Evolutionary conservation across 2,329 filamentous ascomycete species (phyloP).

Genomic region (Apiospora aurea): DNA sequence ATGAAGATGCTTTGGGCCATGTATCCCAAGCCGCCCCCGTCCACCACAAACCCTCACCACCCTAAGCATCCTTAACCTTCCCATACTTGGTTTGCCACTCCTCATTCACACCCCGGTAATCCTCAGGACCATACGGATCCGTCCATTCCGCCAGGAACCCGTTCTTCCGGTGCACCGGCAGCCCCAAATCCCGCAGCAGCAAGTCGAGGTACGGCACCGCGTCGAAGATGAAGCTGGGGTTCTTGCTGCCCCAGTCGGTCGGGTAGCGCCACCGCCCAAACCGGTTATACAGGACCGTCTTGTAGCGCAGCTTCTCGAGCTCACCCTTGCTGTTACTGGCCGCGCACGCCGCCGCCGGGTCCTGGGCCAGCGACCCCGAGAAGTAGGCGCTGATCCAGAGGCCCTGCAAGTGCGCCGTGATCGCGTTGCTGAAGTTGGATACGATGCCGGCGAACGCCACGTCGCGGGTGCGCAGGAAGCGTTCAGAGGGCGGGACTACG

Average conservation of each 20-base stretch:
- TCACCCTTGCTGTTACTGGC: conserved; percentile 44
- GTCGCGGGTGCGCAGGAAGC: conserved; percentile 47
- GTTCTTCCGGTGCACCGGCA: conserved; percentile 63
- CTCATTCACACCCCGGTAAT: conserved; percentile 58
- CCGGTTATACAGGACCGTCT: conserved; percentile 69
- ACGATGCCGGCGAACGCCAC: conserved; percentile 57
- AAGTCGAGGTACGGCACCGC: conserved; percentile 76
- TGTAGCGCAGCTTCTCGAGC: conserved; percentile 53
- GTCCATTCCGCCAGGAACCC: conserved; percentile 59
- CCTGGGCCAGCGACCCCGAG: conserved; percentile 47
- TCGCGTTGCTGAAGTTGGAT: conserved; percentile 51
- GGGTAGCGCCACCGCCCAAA: conserved; percentile 76
- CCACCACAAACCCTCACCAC: too few relatives aligned
- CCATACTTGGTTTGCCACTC: conserved; percentile 52
- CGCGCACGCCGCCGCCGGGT: conserved; percentile 24
- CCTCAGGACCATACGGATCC: conserved; percentile 63
- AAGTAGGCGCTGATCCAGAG: conserved; percentile 67
- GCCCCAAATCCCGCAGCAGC: conserved; percentile 69
- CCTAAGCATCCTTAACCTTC: neutral
- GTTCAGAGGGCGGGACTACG: conserved; percentile 49
- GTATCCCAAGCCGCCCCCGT: too few relatives aligned
- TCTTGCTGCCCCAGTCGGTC: conserved; percentile 66
- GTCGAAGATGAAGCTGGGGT: conserved; percentile 79
- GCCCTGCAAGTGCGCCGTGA: conserved; percentile 54
- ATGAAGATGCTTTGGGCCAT: too few relatives aligned